Evolutionary conservation across 2,329 filamentous ascomycete genomes (phyloP).

Genomic region (Mollisiaceae sp.): DNA sequence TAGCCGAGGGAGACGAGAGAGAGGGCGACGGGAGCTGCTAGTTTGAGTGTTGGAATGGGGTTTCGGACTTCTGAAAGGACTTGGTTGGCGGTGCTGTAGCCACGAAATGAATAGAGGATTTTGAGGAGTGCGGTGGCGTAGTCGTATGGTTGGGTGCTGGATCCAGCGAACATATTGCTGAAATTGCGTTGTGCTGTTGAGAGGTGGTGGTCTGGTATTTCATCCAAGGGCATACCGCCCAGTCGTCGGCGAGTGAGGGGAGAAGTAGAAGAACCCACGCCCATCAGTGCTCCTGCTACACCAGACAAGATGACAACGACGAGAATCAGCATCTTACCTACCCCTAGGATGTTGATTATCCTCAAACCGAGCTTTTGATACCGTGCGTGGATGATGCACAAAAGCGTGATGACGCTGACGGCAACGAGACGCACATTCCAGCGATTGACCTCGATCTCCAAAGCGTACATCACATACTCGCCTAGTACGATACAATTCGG

Average conservation of each 20-base stretch:
- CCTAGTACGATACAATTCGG: slow-evolving; percentile 58
- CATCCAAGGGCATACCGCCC: slow-evolving; percentile 26
- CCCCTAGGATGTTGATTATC: slow-evolving; percentile 54
- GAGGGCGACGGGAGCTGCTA: slow-evolving; percentile 60
- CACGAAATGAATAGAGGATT: slow-evolving; percentile 60
- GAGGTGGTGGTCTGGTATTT: slow-evolving; percentile 27
- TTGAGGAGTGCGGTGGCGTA: slow-evolving; percentile 59
- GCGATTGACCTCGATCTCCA: slow-evolving; percentile 46
- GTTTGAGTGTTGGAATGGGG: slow-evolving; percentile 61
- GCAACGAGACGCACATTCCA: slow-evolving; percentile 58
- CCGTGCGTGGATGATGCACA: slow-evolving; percentile 53
- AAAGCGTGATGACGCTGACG: slow-evolving; percentile 51
- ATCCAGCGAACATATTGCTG: slow-evolving; percentile 47
- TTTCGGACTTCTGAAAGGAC: slow-evolving; percentile 62
- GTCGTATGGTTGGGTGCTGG: slow-evolving; percentile 48
- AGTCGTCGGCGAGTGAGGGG: slow-evolving; percentile 28
- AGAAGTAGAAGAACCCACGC: slow-evolving; percentile 38
- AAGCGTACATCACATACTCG: slow-evolving; percentile 56
- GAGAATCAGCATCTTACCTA: slow-evolving; percentile 56
- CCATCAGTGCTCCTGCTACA: slow-evolving; percentile 45
- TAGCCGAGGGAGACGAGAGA: slow-evolving; percentile 59
- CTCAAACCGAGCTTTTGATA: slow-evolving; percentile 53
- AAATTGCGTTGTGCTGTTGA: slow-evolving; percentile 49
- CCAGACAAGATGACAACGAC: slow-evolving; percentile 52
- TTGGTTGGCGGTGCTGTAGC: slow-evolving; percentile 60